Base-by-base conservation (phyloP, 208 protist genomes). In the Trypanosoma rangeli region DNA sequence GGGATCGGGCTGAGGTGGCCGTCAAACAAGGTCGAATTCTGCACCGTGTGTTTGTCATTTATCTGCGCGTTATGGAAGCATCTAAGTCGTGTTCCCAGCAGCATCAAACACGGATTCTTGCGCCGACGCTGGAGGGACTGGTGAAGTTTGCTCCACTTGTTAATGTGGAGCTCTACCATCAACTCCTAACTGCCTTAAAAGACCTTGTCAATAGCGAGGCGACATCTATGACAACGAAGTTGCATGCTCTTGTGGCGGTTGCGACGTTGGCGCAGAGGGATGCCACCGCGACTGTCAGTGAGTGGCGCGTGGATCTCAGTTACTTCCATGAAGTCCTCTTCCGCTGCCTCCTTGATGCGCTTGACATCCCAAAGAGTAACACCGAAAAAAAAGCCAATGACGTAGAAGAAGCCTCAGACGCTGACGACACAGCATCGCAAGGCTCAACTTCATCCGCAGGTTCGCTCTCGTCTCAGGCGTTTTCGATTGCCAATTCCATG, bases 311-410 rank as follows among this genome's bases (percentile, higher is more conserved):
- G 24, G 92, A 97, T 72, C 86, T 97, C 44, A 95, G 89, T 80
- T 95, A 94, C 82, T 97, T 97, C 65, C 92, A 97, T 68, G 92
- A 97, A 76, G 80, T 95, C 10, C 83, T 97, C 44, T 97, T 93
- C 64, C 77, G 81, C 60, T 97, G 89, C 69, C 78, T 97, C 20
- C 61, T 77, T 57, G 86, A 94, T 72, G 92, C 92, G 37, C 83
- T 97, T 48, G 66, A 75, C 26, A 83, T 95, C 64, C 92, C 92
- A 10, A 59, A 64, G 46, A 72, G 76, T 33, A 85, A 92, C 67
- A 74, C 52, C 8, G 57, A 18, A 20, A 76, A 78, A 46, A 80
- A 90, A 55, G 48, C 63, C 28, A 59, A 67, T 28, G 78, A 61
- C 15, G 44, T 53, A 63, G 56, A 73, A 42, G 75, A 72, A 28